These are phyloP conservation scores for Penicillium maclennaniae DNA, from an alignment of 495 filamentous ascomycete species.

Conservation along the genomic window DNA sequence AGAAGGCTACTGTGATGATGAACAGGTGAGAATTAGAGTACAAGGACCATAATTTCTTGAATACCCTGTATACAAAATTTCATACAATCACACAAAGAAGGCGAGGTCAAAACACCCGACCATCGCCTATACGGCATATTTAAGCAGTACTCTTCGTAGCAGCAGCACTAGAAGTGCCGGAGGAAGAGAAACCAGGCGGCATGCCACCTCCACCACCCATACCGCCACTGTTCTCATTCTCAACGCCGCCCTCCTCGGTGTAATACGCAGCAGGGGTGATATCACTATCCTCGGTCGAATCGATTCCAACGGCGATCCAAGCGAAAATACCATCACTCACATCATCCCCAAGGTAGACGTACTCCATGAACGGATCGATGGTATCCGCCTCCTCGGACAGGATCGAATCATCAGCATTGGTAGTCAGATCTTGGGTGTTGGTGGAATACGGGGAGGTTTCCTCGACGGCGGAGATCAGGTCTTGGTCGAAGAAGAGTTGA, in stretches of 20 bases:
- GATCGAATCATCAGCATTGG: slow-evolving; percentile 52
- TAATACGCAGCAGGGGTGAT: slow-evolving; percentile 32
- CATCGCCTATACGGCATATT: neutral
- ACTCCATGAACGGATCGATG: slow-evolving; percentile 57
- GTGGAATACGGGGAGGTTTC: slow-evolving; percentile 48
- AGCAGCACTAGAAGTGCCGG: slow-evolving; percentile 1
- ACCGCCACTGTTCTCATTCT: slow-evolving; percentile 28
- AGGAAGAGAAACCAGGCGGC: slow-evolving; percentile 7
- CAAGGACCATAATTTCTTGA: too few species aligned
- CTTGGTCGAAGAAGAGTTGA: slow-evolving; percentile 60
- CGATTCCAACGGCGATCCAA: slow-evolving; percentile 36
- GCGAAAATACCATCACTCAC: slow-evolving; percentile 33
- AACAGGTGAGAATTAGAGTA: too few species aligned
- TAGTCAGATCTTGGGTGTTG: slow-evolving; percentile 48
- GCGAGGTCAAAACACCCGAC: too few species aligned
- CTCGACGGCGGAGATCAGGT: slow-evolving; percentile 47
- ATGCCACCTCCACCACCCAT: slow-evolving; percentile 9
- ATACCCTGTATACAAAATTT: too few species aligned
- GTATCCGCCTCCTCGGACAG: slow-evolving; percentile 43
- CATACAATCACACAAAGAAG: too few species aligned
- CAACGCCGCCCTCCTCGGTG: slow-evolving; percentile 34
- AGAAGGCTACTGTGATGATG: too few species aligned
- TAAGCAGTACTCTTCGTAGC: slow-evolving; percentile 1
- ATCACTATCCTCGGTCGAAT: slow-evolving; percentile 20
- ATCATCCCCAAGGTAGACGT: slow-evolving; percentile 33